Base-by-base conservation (phyloP, 805 yeast genomes). In the Candida montana region DNA sequence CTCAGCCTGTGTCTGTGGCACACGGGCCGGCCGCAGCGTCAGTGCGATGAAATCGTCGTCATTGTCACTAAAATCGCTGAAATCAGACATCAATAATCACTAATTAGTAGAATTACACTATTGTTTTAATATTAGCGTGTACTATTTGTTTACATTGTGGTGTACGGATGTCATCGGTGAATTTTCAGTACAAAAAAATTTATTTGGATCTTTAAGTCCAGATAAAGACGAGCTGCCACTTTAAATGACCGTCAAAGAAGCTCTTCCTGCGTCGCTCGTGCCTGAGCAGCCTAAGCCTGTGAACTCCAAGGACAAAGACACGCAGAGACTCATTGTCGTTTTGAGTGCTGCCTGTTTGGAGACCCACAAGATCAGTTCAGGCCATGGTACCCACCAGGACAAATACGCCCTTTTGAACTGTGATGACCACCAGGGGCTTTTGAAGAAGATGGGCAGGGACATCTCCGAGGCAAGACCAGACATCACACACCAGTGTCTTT, bases 401-500 rank as follows among this genome's bases (percentile, higher is more conserved):
- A 88, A 93, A 63, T 93, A 83, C 59, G 97, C 95, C 0, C 68
- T 93, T 46, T 72, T 93, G 57, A 93, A 93, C 69, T 93, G 99
- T 71, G 99, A 93, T 63, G 99, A 93, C 62, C 99, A 93, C 63
- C 99, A 93, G 68, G 97, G 97, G 13, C 71, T 91, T 39, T 70
- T 93, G 55, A 83, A 91, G 63, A 91, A 89, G 61, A 88, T 91
- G 95, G 95, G 95, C 40, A 79, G 98, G 60, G 98, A 93, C 59
- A 91, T 93, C 49, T 87, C 95, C 37, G 99, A 93, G 60, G 98
- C 97, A 7, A 80, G 99, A 64, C 99, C 99, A n/a, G 99, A 93
- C 63, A 93, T 93, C 57, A 93, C 99, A 33, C 99, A 93, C 62
- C 99, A 91, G 67, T 93, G 99, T 72, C 76, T 93, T 32, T 72